phyloP scores from a whole-genome alignment of 1,284 basidiomycete species.

The Vanrija sp. region DNA sequence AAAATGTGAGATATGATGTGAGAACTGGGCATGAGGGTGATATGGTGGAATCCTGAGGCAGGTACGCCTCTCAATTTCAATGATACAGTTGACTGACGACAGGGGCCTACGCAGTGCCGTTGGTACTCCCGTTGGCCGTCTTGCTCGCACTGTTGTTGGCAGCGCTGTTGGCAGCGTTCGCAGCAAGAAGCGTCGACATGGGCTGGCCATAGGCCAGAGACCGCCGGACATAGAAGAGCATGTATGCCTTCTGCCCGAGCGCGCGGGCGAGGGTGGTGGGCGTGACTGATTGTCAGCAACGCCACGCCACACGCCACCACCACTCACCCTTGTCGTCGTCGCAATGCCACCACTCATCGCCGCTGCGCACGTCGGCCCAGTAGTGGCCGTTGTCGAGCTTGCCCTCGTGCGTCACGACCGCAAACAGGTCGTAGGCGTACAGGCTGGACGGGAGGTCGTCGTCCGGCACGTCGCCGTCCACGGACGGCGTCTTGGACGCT shows the following conservation, averaged over 20 bases:
- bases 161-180: background rate
- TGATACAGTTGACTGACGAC: background rate
- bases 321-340: conserved; percentile 82
- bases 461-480: conserved; percentile 2
- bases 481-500: conserved; percentile 8
- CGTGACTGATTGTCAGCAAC: conserved; percentile 53
- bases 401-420: conserved; percentile 92
- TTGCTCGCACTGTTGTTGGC: conserved; percentile 1
- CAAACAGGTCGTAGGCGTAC: conserved; percentile 89
- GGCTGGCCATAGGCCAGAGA: conserved; percentile 63
- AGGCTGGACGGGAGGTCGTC: conserved; percentile 56
- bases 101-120: background rate
- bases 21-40: background rate
- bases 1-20: background rate
- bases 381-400: conserved; percentile 94
- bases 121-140: conserved; percentile 1
- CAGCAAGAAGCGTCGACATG: conserved; percentile 15
- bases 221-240: conserved; percentile 89
- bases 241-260: conserved; percentile 71
- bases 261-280: conserved; percentile 64
- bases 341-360: conserved; percentile 80
- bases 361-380: conserved; percentile 40
- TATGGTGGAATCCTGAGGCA: background rate
- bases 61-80: background rate
- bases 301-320: background rate